Evolutionary conservation across 148 eudicot species (phyloP), one percentile per base, ranked within the genome.

Genomic region (Camellia lanceoleosa): DNA sequence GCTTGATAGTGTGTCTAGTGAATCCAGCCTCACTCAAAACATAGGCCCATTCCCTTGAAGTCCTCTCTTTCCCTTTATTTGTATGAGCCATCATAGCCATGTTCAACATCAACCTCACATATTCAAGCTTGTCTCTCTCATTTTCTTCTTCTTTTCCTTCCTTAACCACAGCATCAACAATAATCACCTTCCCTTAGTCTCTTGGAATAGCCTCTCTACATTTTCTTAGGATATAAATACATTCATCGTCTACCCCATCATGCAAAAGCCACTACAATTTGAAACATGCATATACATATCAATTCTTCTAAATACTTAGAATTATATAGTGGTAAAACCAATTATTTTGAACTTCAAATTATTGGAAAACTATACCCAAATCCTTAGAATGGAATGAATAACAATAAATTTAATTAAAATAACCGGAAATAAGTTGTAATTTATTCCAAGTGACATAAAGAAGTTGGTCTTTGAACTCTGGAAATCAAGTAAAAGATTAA

Each of bases 1-100:
- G 88, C 7, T 84, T 86, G 7, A 91, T 74, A 10, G 81, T 76
- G 74, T 76, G 74, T 10, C 68, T 80, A 47, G 47, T 76, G 69
- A 87, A 93, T 0, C 97, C 97, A 68, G 94, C 89, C 46, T 76
- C 74, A 3, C 9, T 72, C 15, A 91, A 78, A n/a, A 91, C 76
- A 52, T 76, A 54, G 43, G 66, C 82, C 94, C 97, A 92, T 78
- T 92, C 94, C 67, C 86, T 79, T 0, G 75, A 13, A 61, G 90
- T 89, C 80, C 94, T 87, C 0, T 23, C 30, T 23, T 23, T 93
- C 9, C 97, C 97, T 11, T 81, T 87, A 2, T 76, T 81, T 4
- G 97, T 92, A 75, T 92, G 94, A 73, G 91, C 94, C 97, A 92
- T 74, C 94, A 91, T 92, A 46, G 86, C 91, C 91, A 92, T 88